Conservation (phyloP, 768 basidiomycete species). For the Serendipita sp. region DNA sequence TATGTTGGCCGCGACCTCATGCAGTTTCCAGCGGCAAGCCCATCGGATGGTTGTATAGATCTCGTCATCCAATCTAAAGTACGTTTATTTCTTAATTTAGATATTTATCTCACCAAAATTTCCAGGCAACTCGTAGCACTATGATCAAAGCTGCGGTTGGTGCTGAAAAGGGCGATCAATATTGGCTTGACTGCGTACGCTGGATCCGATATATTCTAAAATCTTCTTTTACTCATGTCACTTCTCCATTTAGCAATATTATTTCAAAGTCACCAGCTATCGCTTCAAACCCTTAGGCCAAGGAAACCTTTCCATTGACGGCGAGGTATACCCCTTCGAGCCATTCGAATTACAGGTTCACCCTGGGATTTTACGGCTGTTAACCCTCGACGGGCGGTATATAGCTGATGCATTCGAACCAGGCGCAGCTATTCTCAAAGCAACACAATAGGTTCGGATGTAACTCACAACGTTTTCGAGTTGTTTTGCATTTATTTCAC, state of each 20-base stretch:
- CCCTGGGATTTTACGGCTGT: slow-evolving; percentile 29
- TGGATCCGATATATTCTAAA: slow-evolving; percentile 3
- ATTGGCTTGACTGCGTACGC: slow-evolving; percentile 45
- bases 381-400: slow-evolving; percentile 12
- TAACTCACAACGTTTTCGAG: background rate
- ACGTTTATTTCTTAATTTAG: slow-evolving; percentile 14
- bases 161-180: slow-evolving; percentile 42
- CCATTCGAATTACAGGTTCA: slow-evolving; percentile 67
- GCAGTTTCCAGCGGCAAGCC: slow-evolving; percentile 69
- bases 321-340: slow-evolving; percentile 57
- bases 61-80: slow-evolving; percentile 49
- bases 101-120: background rate
- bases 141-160: slow-evolving; percentile 40
- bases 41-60: slow-evolving; percentile 66
- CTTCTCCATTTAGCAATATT: slow-evolving; percentile 33
- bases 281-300: slow-evolving; percentile 42
- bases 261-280: slow-evolving; percentile 59
- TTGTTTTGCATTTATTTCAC: too few species aligned
- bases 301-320: slow-evolving; percentile 55
- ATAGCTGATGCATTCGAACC: background rate
- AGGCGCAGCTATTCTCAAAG: background rate
- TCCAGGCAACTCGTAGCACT: slow-evolving; percentile 34
- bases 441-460: background rate
- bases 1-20: slow-evolving; percentile 61
- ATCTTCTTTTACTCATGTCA: slow-evolving; percentile 10